These are phyloP conservation scores for Neocatenulostroma microsporum DNA, from an alignment of 2,329 filamentous ascomycete species.

Conservation along the genomic window DNA sequence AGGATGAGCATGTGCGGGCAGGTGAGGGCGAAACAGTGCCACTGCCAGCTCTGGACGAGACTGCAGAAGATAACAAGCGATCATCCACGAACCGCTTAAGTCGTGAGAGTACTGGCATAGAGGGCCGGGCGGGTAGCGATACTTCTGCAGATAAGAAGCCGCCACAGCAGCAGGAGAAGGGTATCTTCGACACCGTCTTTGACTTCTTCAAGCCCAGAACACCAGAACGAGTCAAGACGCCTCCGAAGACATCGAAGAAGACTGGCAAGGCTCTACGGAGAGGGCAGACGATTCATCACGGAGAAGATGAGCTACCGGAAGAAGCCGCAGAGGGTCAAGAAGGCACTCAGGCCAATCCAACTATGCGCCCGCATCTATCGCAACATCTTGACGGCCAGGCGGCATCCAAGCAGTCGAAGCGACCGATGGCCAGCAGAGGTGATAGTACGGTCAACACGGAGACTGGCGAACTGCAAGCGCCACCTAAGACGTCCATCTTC, in stretches of 20 bases:
- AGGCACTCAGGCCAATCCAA: conserved; percentile 26
- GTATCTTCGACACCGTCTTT: conserved; percentile 50
- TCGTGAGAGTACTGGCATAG: too few relatives aligned
- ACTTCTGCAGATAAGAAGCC: conserved; percentile 32
- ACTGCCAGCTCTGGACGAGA: conserved; percentile 59
- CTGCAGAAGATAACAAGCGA: conserved; percentile 51
- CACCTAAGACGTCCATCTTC: conserved; percentile 86
- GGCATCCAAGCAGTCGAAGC: conserved; percentile 24
- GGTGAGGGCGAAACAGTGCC: conserved; percentile 50
- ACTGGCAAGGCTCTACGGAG: conserved; percentile 37
- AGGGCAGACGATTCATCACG: conserved; percentile 62
- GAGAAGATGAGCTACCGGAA: conserved; percentile 25
- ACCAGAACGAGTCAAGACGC: conserved; percentile 15
- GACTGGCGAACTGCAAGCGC: conserved; percentile 43
- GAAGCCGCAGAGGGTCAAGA: conserved; percentile 14
- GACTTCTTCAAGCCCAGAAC: conserved; percentile 62
- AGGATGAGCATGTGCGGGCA: conserved; percentile 20
- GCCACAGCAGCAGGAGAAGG: conserved; percentile 28
- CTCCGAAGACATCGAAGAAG: conserved; percentile 25
- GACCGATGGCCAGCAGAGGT: conserved; percentile 41
- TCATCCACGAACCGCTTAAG: too few relatives aligned
- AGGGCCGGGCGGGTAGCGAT: too few relatives aligned
- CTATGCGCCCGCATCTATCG: conserved; percentile 23
- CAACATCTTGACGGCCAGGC: conserved; percentile 14
- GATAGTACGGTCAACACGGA: conserved; percentile 43